A percentile compares a stretch with the other conserved stretches of the same genome.
Conservation (phyloP, 441 rosid species). For the Viola pubescens region DNA sequence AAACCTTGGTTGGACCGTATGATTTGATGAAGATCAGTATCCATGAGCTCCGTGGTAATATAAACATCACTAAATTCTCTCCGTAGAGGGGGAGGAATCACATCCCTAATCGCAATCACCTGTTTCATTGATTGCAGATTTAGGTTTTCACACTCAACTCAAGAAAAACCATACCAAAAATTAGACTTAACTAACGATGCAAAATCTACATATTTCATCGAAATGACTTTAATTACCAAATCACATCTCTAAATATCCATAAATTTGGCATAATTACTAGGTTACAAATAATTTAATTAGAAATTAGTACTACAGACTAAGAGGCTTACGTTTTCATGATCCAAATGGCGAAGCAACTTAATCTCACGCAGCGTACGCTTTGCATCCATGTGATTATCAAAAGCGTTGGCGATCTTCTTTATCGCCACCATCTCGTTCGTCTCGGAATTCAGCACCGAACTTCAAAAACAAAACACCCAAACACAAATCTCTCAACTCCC, state of each 20-base stretch:
- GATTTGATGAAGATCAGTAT: slow-evolving; percentile 93
- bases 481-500: background rate
- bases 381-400: slow-evolving; percentile 92
- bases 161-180: background rate
- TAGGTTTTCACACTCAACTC: too few species aligned
- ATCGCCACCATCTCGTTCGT: slow-evolving; percentile 85
- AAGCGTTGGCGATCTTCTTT: slow-evolving; percentile 92
- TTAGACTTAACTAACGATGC: background rate
- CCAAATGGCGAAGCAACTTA: slow-evolving; percentile 85
- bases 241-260: background rate
- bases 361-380: slow-evolving; percentile 98
- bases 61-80: slow-evolving; percentile 82
- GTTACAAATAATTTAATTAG: background rate
- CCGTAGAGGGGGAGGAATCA: slow-evolving; percentile 87
- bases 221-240: background rate
- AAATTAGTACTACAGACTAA: background rate
- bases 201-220: background rate
- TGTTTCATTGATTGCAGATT: slow-evolving; percentile 21
- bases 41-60: slow-evolving; percentile 82
- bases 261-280: background rate
- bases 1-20: slow-evolving; percentile 80
- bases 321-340: slow-evolving; percentile 79
- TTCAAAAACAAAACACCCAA: slow-evolving; percentile 18
- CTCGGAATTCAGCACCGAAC: slow-evolving; percentile 86
- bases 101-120: slow-evolving; percentile 78